A percentile compares a stretch with the other conserved stretches of the same genome.
phyloP scores from a whole-genome alignment of 129 eudicot species.

The Arctium lappa region DNA sequence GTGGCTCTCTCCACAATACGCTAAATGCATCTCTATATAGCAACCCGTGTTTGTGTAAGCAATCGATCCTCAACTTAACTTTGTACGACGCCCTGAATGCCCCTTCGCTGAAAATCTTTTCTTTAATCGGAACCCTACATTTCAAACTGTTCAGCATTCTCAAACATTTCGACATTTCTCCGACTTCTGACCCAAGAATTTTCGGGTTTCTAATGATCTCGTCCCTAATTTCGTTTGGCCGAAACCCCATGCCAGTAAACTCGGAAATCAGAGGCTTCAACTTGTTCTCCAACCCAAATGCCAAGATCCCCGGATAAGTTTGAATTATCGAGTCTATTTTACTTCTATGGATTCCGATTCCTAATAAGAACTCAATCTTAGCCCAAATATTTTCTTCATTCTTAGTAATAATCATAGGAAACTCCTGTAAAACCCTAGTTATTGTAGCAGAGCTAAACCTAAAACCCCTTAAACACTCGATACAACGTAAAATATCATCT shows the following conservation, averaged over 20 bases:
- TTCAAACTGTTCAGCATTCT: conserved; percentile 63
- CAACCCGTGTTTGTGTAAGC: conserved; percentile 71
- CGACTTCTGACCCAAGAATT: conserved; percentile 71
- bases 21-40: conserved; percentile 64
- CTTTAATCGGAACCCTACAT: conserved; percentile 57
- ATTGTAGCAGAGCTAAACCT: conserved; percentile 58
- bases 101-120: conserved; percentile 52
- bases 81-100: conserved; percentile 59
- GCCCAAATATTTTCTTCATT: conserved; percentile 38
- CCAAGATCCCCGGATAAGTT: conserved; percentile 48
- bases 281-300: conserved; percentile 47
- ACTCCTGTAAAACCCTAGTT: conserved; percentile 58
- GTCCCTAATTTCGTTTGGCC: conserved; percentile 38
- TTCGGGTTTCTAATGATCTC: conserved; percentile 58
- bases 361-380: conserved; percentile 46
- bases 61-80: conserved; percentile 73
- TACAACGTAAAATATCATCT: conserved; percentile 43
- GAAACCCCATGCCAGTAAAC: conserved; percentile 55
- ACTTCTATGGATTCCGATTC: conserved; percentile 43
- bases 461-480: conserved; percentile 51
- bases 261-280: conserved; percentile 64
- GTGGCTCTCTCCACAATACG: conserved; percentile 77
- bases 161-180: conserved; percentile 71
- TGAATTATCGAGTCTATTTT: conserved; percentile 40
- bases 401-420: conserved; percentile 47